Conservation (phyloP, 768 basidiomycete species). For the Xerocomellus intermedius region DNA sequence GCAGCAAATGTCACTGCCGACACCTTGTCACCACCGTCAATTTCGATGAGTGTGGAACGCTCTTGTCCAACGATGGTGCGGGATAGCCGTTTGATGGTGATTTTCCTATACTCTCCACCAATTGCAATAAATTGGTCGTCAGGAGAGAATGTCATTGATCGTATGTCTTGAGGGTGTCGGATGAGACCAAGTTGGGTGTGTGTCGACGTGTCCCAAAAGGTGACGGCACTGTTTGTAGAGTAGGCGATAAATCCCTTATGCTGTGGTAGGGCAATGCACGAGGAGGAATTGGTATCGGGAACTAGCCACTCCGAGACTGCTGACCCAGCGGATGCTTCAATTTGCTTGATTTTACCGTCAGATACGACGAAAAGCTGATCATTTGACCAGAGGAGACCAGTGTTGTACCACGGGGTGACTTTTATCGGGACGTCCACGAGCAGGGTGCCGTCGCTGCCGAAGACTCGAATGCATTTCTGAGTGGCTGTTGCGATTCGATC, state of each 20-base stretch:
- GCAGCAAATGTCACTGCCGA: not conserved
- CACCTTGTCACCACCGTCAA: not conserved
- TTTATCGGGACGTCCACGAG: not conserved
- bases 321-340: not conserved
- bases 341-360: not conserved
- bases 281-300: not conserved
- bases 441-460: not conserved
- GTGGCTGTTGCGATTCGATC: not conserved
- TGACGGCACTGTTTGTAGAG: not conserved
- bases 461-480: not conserved
- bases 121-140: not conserved
- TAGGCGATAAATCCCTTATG: constrained; percentile 1
- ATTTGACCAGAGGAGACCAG: not conserved
- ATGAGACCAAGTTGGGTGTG: not conserved
- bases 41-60: not conserved
- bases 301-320: not conserved
- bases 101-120: not conserved
- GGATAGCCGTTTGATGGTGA: not conserved
- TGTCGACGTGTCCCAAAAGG: not conserved
- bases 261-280: not conserved
- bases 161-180: not conserved
- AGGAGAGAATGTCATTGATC: not conserved
- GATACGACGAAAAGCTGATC: not conserved
- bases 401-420: not conserved
- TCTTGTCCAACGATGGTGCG: not conserved